Evolutionary conservation across 2,329 filamentous ascomycete genomes (phyloP), one percentile per base, ranked within the genome.

Genomic region (Rhinocladiella similis): DNA sequence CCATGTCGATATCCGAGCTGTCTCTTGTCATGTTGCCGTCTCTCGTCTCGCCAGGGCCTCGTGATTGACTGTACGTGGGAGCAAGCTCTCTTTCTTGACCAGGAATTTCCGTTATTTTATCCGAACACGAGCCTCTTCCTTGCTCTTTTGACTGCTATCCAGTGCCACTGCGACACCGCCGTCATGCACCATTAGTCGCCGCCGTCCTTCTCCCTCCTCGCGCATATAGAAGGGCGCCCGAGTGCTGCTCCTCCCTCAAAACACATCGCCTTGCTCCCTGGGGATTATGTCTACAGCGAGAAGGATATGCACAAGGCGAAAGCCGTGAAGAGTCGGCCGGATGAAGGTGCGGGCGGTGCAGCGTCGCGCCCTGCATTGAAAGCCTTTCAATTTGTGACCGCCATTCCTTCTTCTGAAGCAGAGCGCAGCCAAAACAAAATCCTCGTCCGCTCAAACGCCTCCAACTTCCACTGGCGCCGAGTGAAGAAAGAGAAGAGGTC

Each of bases 391-490:
- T 63, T 63, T 29, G 61, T 63, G 33, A 57, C 51, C 25, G 59
- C 56, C 16, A 55, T 56, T 42, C 61, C 61, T 41, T 47, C 57
- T 36, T 57, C 57, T 16, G 59, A 63, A 19, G 45, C 56, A 22
- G 56, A 63, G 45, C 54, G 55, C 42, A 59, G 50, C n/a, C 57
- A 57, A 19, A 59, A 62, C 33, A 63, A 64, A 39, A 57, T 63
- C 14, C 53, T 67, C 19, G 65, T 67, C 20, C 64, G 65, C 18
- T 65, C 65, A 7, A 67, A 67, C 51, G 65, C 65, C 36, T 65
- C 64, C 25, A 64, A 65, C 22, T 65, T 63, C 50, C 64, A 65
- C 41, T 67, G 65, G 65, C 65, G 64, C 25, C 65, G 62, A 18
- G 61, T 58, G 38, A 57, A 56, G 55, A 59, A 57, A 48, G 22